Base-by-base conservation (phyloP, 139 green algal genomes). In the Marvania coccoides region DNA sequence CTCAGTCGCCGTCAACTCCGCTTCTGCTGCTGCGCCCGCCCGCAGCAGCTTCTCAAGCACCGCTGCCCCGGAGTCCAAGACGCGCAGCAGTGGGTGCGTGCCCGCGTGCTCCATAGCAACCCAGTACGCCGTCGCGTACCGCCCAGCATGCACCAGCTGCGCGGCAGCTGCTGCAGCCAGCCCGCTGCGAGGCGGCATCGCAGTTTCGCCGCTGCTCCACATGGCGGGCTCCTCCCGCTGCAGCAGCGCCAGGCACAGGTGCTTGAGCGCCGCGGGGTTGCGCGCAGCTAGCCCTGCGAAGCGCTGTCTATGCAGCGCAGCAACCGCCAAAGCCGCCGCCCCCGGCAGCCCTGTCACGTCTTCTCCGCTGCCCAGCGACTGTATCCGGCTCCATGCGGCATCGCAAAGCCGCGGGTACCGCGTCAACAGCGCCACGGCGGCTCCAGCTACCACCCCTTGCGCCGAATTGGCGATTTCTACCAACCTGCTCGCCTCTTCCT, bases 1-100 rank as follows among this genome's bases (percentile, higher is more conserved):
- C 19, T 51, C 42, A 28, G 19, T 51, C 42, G 19, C 42, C 42
- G 19, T 51, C 42, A 51, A 51, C n/a, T 46, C 3, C 48, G 33
- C 47, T 24, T 48, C 55, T 0, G 2, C 35, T 8, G 47, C 28
- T 2, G 28, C 54, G 3, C 12, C 26, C 13, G 26, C 55, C 46
- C 55, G 15, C 38, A 73, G 55, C 23, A 73, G 30, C 38, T 57
- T 37, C 51, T 34, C 30, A 38, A 73, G 51, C 39, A 61, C 56
- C 4, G 30, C 29, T 6, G 12, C 19, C 9, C 56, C 13, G 37
- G n/a, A 60, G 66, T 61, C 66, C 31, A 73, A 54, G 30, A 73
- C 54, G 10, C 66, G 60, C 8, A 73, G 56, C 53, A 73, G 38
- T 6, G 47, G 39, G 19, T 62, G 66, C 28, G 31, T 58, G 12